Evolutionary conservation across 768 basidiomycete species (phyloP).

Genomic region (Trametes sanguinea): DNA sequence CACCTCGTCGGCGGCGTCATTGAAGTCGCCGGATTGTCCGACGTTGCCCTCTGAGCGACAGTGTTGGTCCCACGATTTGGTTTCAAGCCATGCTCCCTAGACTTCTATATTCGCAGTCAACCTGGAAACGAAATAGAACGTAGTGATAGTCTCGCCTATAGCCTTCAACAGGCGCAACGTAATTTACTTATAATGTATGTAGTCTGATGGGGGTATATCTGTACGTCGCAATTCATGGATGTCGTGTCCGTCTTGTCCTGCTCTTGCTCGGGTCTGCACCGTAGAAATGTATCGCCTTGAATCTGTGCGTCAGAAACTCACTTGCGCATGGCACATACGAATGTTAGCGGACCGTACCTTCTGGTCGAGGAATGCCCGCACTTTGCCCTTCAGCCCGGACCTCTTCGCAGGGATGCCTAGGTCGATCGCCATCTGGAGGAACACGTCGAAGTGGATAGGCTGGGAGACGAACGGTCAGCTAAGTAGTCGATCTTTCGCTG

Average conservation of each 20-base stretch:
- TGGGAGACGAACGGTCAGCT: constrained; percentile 27
- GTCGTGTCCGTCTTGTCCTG: constrained; percentile 25
- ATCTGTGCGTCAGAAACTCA: not conserved
- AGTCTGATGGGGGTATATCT: not conserved
- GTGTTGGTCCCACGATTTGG: not conserved
- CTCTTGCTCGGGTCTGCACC: constrained; percentile 38
- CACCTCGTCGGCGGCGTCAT: constrained; percentile 94
- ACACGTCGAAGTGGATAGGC: constrained; percentile 62
- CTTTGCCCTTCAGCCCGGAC: constrained; percentile 38
- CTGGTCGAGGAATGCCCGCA: constrained; percentile 57
- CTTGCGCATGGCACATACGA: too few relatives aligned
- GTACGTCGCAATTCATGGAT: constrained; percentile 12
- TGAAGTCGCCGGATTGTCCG: constrained; percentile 84
- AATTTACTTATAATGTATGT: constrained; percentile 19
- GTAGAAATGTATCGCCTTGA: constrained; percentile 58
- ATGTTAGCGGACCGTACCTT: constrained; percentile 39
- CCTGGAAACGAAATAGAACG: constrained; percentile 1
- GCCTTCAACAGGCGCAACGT: constrained; percentile 42
- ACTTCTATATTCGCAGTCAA: not conserved
- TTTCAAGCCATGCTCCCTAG: not conserved
- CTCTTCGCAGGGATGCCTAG: constrained; percentile 24
- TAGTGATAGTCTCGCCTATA: constrained; percentile 17
- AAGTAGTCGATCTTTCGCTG: too few relatives aligned
- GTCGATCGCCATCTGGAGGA: constrained; percentile 45
- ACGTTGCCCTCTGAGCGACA: constrained; percentile 53